phyloP scores from a whole-genome alignment of 1,284 basidiomycete genomes.

The Tilletia caries region DNA sequence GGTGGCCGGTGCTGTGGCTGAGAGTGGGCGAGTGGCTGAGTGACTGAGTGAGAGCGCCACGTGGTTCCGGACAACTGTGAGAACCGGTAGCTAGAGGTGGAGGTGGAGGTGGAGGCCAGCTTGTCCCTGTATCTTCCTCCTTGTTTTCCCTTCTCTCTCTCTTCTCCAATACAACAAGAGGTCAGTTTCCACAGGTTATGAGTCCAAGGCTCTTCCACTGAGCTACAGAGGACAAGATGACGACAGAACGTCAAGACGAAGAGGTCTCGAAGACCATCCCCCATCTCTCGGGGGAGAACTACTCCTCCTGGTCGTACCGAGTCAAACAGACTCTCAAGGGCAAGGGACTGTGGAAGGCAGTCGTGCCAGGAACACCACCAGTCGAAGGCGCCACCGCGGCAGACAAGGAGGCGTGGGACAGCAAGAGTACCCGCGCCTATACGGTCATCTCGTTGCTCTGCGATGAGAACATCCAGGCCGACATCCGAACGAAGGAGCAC shows the following conservation, averaged over 20 bases:
- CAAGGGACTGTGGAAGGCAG: not conserved
- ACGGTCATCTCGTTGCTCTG: no score
- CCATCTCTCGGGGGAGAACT: not conserved
- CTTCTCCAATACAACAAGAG: not conserved
- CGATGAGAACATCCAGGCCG: no score
- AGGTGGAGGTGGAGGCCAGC: not conserved
- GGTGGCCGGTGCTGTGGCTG: no score
- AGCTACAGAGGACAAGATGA: not conserved
- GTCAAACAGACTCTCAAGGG: not conserved
- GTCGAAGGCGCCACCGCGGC: no score
- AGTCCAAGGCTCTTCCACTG: not conserved
- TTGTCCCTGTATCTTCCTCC: slow-evolving; percentile 4
- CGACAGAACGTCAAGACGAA: not conserved
- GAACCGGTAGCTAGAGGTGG: not conserved
- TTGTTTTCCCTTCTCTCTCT: not conserved
- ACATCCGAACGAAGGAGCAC: not conserved
- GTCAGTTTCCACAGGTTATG: slow-evolving; percentile 8
- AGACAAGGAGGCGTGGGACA: no score
- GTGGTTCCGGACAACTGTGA: no score
- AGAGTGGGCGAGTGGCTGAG: no score
- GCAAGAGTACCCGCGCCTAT: no score
- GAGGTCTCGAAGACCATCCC: not conserved
- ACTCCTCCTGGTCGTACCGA: not conserved
- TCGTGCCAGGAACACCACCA: not conserved
- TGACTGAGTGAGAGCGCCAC: no score